Evolutionary conservation across 2,329 filamentous ascomycete species (phyloP), one percentile per base, ranked within the genome.

Genomic region (Fusarium sp.): DNA sequence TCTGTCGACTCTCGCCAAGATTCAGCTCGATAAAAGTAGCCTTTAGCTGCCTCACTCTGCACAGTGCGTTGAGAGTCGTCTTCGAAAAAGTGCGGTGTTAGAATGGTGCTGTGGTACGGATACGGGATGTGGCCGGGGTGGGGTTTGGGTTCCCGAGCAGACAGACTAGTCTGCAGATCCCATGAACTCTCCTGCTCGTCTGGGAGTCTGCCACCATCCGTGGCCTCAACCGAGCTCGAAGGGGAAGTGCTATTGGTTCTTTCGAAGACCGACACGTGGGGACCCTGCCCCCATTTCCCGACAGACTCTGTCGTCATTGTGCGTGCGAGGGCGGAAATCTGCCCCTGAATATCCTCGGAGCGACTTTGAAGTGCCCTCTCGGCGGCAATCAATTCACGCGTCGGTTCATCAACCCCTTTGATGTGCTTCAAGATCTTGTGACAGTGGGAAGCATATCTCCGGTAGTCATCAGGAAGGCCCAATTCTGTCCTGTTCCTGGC

Each of bases 241-340:
- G 70, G 37, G 18, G 75, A 76, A 24, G 71, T 45, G 54, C 68
- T 75, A 29, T 74, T 77, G 47, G 74, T 74, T 60, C 75, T 75
- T 31, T 77, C 75, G 58, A 78, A 78, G 9, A 78, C 74, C 3
- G 75, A 78, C 27, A 78, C 67, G n/a, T 76, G 70, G 29, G 74
- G 73, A n/a, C 61, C 70, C n/a, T 61, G 67, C 18, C 64, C 63
- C 62, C 66, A 60, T 62, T 61, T 42, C 13, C 69, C 70, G 31
- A 59, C 63, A 35, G 58, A 52, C 10, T 66, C 65, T 50, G 70
- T 70, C 54, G 69, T 74, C 72, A 73, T 67, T 40, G 73, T 66
- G 60, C 65, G 64, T 52, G 75, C 54, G 16, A 72, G 62, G 11
- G 63, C 69, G 29, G 66, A 69, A 59, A 72, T 63, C 37, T 63